Base-by-base conservation (phyloP, 306 rosid genomes). In the Gastrolobium villosum region DNA sequence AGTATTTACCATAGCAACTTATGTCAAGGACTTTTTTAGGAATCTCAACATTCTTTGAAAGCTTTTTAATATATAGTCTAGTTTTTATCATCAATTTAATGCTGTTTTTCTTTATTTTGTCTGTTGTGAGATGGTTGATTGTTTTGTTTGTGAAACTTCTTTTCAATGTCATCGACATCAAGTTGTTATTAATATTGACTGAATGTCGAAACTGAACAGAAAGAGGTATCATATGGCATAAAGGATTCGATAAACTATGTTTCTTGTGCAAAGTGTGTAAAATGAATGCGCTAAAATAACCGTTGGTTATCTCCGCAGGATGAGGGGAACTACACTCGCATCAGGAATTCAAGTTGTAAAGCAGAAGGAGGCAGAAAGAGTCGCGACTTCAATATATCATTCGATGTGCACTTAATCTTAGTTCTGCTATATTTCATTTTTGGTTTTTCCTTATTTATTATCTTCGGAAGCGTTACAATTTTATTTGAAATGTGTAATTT, bases 301-400 rank as follows among this genome's bases (percentile, higher is more conserved):
- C 41, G 7, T 65, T 48, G 30, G 28, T 57, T 36, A 60, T 75
- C 45, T 75, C 66, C 0, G 66, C 86, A 86, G 89, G 82, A 49
- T 82, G 63, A 71, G 8, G 70, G 65, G 65, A 62, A 59, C 57
- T 49, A 20, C 49, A 52, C 69, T 34, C 32, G 46, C 56, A 54
- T 57, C 55, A 28, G 86, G 43, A 74, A 44, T 70, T 69, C 53
- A 70, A 49, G 79, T 59, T 76, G 63, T 64, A 10, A 65, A 64
- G 68, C 52, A 56, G 43, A 64, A 35, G 60, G 79, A 46, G 75
- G 75, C 78, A 28, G 74, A 56, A 56, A 44, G 55, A 57, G 57
- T 26, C 74, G 63, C 45, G 52, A 6, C 40, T 28, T 69, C 39
- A 53, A 30, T 61, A 37, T 67, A 81, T 68, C 39, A 61, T 71